Evolutionary conservation across 2,329 filamentous ascomycete species (phyloP).

Genomic region (Chrysoporthe cubensis): DNA sequence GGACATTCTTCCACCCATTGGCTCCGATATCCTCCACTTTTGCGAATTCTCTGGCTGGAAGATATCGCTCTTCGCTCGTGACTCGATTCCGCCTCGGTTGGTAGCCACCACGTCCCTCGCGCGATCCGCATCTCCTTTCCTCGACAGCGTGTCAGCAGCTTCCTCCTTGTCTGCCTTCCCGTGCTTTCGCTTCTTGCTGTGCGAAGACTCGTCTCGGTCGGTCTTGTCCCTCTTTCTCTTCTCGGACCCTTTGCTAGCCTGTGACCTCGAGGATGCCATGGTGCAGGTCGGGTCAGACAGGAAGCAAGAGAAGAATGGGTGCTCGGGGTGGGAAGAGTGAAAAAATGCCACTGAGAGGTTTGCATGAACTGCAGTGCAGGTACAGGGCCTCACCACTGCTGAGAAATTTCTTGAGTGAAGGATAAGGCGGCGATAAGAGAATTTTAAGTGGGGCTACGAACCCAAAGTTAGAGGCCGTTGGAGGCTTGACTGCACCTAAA

Average conservation of each 20-base stretch:
- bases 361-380: constrained; percentile 34
- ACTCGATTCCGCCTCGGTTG: constrained; percentile 4
- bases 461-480: background rate
- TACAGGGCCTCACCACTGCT: constrained; percentile 14
- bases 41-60: constrained; percentile 13
- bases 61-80: constrained; percentile 7
- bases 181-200: constrained; percentile 30
- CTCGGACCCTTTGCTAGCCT: constrained; percentile 25
- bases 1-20: constrained; percentile 68
- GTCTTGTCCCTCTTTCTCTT: constrained; percentile 31
- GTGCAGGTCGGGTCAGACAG: constrained; percentile 10
- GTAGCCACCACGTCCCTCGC: constrained; percentile 3
- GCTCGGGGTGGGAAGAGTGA: constrained; percentile 14
- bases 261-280: constrained; percentile 29
- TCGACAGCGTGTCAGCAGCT: constrained; percentile 20
- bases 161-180: constrained; percentile 20
- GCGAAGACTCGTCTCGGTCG: constrained; percentile 29
- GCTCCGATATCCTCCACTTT: constrained; percentile 63
- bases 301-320: constrained; percentile 1
- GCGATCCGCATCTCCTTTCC: constrained; percentile 19
- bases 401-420: constrained; percentile 29
- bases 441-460: constrained; percentile 24
- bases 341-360: constrained; percentile 20
- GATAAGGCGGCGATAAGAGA: constrained; percentile 29
- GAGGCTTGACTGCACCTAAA: constrained; percentile 2